Evolutionary conservation across 805 yeast genomes (phyloP).

Genomic region (Barnettozyma populi): DNA sequence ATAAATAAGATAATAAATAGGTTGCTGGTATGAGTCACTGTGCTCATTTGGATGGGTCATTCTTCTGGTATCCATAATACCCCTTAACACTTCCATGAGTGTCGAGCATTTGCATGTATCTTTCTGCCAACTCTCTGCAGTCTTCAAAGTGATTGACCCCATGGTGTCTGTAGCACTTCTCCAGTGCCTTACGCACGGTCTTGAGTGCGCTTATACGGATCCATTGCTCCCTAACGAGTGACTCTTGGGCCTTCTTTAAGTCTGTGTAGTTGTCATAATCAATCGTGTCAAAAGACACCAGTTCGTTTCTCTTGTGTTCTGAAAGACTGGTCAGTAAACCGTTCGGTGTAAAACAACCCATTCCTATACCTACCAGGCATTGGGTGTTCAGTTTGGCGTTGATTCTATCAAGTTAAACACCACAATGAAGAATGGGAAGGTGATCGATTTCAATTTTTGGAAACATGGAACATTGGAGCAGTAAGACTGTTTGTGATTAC

Average conservation of each 20-base stretch:
- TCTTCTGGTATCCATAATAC: slow-evolving; percentile 80
- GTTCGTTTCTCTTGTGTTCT: slow-evolving; percentile 52
- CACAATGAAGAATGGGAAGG: no score
- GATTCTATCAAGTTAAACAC: no score
- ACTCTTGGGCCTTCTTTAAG: slow-evolving; percentile 67
- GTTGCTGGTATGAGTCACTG: neutral
- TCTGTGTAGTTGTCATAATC: slow-evolving; percentile 63
- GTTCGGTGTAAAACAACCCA: neutral
- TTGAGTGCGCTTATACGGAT: slow-evolving; percentile 63
- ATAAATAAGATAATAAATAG: neutral
- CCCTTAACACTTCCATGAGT: slow-evolving; percentile 58
- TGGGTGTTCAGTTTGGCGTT: neutral
- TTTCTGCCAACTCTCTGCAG: slow-evolving; percentile 73
- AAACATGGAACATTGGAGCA: no score
- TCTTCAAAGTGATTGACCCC: slow-evolving; percentile 72
- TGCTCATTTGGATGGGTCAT: slow-evolving; percentile 69
- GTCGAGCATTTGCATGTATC: slow-evolving; percentile 72
- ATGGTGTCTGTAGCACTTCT: slow-evolving; percentile 57
- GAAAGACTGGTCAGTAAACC: neutral
- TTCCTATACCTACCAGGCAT: slow-evolving; percentile 4
- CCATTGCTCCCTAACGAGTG: slow-evolving; percentile 77
- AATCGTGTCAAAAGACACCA: slow-evolving; percentile 79
- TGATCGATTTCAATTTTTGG: no score
- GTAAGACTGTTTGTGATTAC: no score
- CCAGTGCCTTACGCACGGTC: slow-evolving; percentile 67